A percentile compares a stretch with the other conserved stretches of the same genome.
Evolutionary conservation across 2,329 filamentous ascomycete genomes (phyloP).

Genomic region (Seiridium unicorne): DNA sequence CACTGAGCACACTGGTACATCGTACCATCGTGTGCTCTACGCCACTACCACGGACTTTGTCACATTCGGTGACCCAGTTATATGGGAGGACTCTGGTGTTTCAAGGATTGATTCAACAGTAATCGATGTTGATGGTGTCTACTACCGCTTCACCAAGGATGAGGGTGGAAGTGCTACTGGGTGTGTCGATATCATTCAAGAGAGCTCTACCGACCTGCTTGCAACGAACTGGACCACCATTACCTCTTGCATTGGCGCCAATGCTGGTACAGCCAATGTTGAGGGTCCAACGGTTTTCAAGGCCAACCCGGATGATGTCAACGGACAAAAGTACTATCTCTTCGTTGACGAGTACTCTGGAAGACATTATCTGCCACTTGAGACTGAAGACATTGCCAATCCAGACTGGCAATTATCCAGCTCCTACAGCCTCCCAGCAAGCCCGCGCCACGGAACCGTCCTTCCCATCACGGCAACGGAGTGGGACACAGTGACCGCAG

Average conservation of each 20-base stretch:
- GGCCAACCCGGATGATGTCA: slow-evolving; percentile 44
- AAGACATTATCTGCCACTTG: slow-evolving; percentile 52
- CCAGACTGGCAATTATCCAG: slow-evolving; percentile 46
- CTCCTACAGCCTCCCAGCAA: slow-evolving; percentile 44
- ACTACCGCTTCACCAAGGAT: slow-evolving; percentile 56
- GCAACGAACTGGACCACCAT: slow-evolving; percentile 42
- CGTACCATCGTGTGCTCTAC: slow-evolving; percentile 54
- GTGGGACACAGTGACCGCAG: slow-evolving; percentile 29
- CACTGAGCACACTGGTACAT: slow-evolving; percentile 34
- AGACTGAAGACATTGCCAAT: slow-evolving; percentile 46
- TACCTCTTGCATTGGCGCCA: slow-evolving; percentile 46
- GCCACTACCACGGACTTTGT: slow-evolving; percentile 49
- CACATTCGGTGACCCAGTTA: slow-evolving; percentile 42
- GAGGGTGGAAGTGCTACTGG: slow-evolving; percentile 46
- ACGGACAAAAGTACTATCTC: slow-evolving; percentile 53
- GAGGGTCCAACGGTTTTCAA: slow-evolving; percentile 54
- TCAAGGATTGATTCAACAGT: slow-evolving; percentile 54
- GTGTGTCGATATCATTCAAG: slow-evolving; percentile 54
- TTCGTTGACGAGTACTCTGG: slow-evolving; percentile 53
- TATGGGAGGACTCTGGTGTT: slow-evolving; percentile 51
- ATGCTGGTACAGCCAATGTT: slow-evolving; percentile 46
- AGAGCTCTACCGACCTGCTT: slow-evolving; percentile 41
- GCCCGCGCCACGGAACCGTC: slow-evolving; percentile 53
- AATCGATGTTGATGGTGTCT: slow-evolving; percentile 36
- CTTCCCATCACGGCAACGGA: slow-evolving; percentile 48